These are phyloP conservation scores for Penicillium paradoxum DNA, from an alignment of 495 filamentous ascomycete genomes.

Conservation along the genomic window DNA sequence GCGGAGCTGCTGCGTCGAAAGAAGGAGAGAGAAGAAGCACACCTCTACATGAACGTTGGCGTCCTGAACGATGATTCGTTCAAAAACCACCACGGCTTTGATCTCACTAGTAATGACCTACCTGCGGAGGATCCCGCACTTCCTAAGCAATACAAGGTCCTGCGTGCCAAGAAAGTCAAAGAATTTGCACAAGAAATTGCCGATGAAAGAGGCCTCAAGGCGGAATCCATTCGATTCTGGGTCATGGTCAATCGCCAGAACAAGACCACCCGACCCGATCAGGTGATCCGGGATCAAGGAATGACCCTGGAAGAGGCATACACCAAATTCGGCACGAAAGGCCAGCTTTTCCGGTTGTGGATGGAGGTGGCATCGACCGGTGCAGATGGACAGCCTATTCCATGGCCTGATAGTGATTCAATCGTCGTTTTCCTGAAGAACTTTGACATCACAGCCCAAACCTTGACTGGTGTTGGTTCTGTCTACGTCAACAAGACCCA, in stretches of 20 bases:
- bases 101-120: conserved; percentile 72
- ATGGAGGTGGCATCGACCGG: conserved; percentile 67
- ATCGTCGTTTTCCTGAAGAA: conserved; percentile 90
- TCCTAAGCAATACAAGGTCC: conserved; percentile 60
- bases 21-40: conserved; percentile 89
- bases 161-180: conserved; percentile 65
- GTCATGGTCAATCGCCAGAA: conserved; percentile 98
- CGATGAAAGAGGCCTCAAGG: conserved; percentile 53
- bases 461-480: conserved; percentile 67
- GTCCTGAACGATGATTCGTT: conserved; percentile 77
- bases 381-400: conserved; percentile 54
- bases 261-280: conserved; percentile 88
- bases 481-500: conserved; percentile 82
- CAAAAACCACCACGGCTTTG: conserved; percentile 74
- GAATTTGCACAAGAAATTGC: conserved; percentile 69
- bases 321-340: conserved; percentile 62
- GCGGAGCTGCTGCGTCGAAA: conserved; percentile 63
- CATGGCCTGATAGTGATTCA: conserved; percentile 63
- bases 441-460: conserved; percentile 75
- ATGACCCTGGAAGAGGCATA: conserved; percentile 80
- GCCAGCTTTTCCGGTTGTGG: conserved; percentile 76
- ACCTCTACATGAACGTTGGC: conserved; percentile 79
- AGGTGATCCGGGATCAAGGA: conserved; percentile 68
- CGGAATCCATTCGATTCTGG: conserved; percentile 74
- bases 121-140: conserved; percentile 55